Conservation (phyloP, 805 yeast species). For the Nakazawaea siamensis region DNA sequence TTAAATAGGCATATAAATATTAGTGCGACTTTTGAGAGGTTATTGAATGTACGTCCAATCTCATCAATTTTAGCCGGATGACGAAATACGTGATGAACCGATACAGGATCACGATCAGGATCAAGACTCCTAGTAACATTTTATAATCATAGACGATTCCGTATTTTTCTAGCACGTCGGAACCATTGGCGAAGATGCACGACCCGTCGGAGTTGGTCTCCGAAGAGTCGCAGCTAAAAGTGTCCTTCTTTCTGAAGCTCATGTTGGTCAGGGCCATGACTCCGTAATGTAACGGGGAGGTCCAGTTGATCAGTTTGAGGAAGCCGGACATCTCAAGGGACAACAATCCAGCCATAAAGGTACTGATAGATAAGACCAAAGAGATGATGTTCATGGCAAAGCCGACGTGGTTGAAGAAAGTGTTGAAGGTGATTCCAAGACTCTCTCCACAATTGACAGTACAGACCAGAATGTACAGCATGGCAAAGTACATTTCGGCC, state of each 20-base stretch:
- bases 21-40: too few relatives aligned
- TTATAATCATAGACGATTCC: conserved; percentile 29
- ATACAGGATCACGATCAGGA: conserved; percentile 33
- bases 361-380: conserved; percentile 57
- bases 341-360: conserved; percentile 80
- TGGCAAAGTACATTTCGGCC: conserved; percentile 56
- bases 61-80: conserved; percentile 17
- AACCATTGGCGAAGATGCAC: conserved; percentile 47
- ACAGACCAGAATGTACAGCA: conserved; percentile 44
- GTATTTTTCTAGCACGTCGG: conserved; percentile 46
- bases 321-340: conserved; percentile 68
- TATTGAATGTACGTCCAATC: conserved; percentile 4
- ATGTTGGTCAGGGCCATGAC: conserved; percentile 53
- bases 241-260: conserved; percentile 42
- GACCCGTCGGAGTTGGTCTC: conserved; percentile 20
- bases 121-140: conserved; percentile 29
- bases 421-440: conserved; percentile 72
- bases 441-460: conserved; percentile 76
- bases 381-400: conserved; percentile 72
- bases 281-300: conserved; percentile 73
- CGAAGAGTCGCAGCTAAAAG: conserved; percentile 36
- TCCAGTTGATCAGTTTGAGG: conserved; percentile 60
- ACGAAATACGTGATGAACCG: conserved; percentile 27
- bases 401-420: conserved; percentile 67
- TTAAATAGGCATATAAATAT: too few relatives aligned